Evolutionary conservation across 805 yeast genomes (phyloP), one percentile per base, ranked within the genome.

Genomic region (Blastobotrys mokoenaii): DNA sequence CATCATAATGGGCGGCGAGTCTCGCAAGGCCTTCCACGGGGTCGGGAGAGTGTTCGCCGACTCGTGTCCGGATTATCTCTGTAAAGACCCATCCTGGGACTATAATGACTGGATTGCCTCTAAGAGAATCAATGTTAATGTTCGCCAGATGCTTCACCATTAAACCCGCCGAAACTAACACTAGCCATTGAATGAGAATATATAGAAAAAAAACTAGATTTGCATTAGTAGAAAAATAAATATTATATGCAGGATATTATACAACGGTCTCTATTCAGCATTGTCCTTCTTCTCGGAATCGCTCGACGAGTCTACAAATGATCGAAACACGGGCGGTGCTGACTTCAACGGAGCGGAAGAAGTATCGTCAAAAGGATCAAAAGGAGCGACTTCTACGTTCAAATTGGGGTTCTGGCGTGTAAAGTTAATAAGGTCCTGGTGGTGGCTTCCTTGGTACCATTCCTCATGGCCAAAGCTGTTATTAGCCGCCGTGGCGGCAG

Each of bases 11-110:
- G 63, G 70, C 8, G 72, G 69, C 5, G 52, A 45, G n/a, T 46
- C 67, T 3, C 50, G 73, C 16, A 45, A 46, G 20, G 74, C 74
- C 3, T 68, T 50, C 53, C 73, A 69, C 44, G 73, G 73, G 1
- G 67, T 69, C 2, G 67, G 69, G 11, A 55, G 61, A n/a, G 67
- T 69, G 3, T 66, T 62, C 46, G 47, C 47, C 2, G 53, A 45
- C 11, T 58, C 71, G 0, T 46, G 65, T n/a, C 72, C 72, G 0
- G 48, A 40, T 6, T 51, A 53, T 16, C 48, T 62, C 5, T 15
- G 45, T 7, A 46, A 45, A 14, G 36, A 35, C 32, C 22, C 41
- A 29, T 57, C 49, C 30, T 38, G 31, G 30, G 40, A 9, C 9
- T 58, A 57, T 37, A 44, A 42, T 2, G 53, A 47, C 12, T 68